Evolutionary conservation across 345 rosid species (phyloP).

Genomic region (Linum trigynum): DNA sequence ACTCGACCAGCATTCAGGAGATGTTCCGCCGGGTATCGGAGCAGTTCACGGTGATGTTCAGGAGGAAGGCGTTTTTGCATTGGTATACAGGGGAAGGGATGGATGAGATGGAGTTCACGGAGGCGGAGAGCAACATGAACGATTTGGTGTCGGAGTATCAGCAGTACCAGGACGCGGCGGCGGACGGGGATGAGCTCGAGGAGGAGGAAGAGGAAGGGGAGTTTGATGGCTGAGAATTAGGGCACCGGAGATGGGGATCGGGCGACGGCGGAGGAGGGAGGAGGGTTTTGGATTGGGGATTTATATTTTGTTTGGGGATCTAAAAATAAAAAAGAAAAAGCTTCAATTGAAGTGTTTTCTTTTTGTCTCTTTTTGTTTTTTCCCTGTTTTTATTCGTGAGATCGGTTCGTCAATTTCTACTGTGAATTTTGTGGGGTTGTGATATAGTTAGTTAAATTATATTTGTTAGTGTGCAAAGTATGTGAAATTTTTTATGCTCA

Average conservation of each 20-base stretch:
- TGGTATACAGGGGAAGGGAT: neutral
- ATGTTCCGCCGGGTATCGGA: neutral
- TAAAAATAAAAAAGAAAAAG: neutral
- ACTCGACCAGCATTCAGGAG: neutral
- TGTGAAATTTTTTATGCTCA: too few relatives aligned
- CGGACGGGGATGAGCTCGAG: neutral
- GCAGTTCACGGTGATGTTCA: neutral
- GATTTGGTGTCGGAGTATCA: neutral
- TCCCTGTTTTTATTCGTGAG: too few relatives aligned
- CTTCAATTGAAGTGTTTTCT: neutral
- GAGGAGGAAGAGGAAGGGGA: neutral
- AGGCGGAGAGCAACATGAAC: neutral
- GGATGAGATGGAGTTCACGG: neutral
- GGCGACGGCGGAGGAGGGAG: too few relatives aligned
- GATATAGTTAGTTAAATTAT: too few relatives aligned
- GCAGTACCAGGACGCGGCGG: neutral
- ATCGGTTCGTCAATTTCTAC: too few relatives aligned
- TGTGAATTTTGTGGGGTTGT: too few relatives aligned
- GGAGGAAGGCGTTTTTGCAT: neutral
- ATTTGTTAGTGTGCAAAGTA: too few relatives aligned
- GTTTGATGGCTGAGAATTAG: neutral
- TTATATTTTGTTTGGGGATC: too few relatives aligned
- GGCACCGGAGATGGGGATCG: neutral
- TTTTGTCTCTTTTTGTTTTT: neutral
- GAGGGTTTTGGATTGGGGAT: neutral